These are phyloP conservation scores for Nannochloropsis oceanica DNA, from an alignment of 108 stramenopile genomes.

Conservation along the genomic window DNA sequence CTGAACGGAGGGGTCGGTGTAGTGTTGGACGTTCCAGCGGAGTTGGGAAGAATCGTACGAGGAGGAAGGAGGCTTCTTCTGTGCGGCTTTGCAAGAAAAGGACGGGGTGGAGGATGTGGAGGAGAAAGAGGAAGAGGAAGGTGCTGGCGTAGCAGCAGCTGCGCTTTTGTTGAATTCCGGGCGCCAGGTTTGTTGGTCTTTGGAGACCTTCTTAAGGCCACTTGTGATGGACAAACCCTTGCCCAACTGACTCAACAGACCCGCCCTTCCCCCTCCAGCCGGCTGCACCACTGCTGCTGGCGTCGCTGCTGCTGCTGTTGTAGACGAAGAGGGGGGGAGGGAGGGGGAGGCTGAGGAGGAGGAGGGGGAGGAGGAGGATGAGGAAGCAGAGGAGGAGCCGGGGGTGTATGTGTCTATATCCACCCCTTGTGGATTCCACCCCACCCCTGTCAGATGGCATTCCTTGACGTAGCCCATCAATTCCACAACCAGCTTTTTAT, in stretches of 20 bases:
- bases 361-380: neutral
- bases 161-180: slow-evolving; percentile 61
- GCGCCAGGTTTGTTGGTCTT: slow-evolving; percentile 87
- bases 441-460: slow-evolving; percentile 70
- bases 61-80: slow-evolving; percentile 1
- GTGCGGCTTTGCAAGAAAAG: neutral
- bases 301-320: neutral
- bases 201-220: slow-evolving; percentile 69
- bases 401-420: slow-evolving; percentile 55
- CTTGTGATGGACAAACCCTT: slow-evolving; percentile 43
- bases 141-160: neutral
- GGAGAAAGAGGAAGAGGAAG: too few relatives aligned
- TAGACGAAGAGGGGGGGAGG: too few relatives aligned
- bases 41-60: neutral
- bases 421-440: slow-evolving; percentile 65
- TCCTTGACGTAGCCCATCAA: slow-evolving; percentile 67
- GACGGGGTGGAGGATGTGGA: neutral
- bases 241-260: slow-evolving; percentile 27
- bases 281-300: neutral
- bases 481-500: slow-evolving; percentile 58
- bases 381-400: slow-evolving; percentile 26
- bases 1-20: neutral
- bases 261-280: slow-evolving; percentile 1
- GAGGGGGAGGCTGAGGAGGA: slow-evolving; percentile 17
- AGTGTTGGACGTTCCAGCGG: neutral